A percentile compares a stretch with the other conserved stretches of the same genome.
phyloP scores from a whole-genome alignment of 163 green algal genomes.

The Chlamydomonas reinhardtii region DNA sequence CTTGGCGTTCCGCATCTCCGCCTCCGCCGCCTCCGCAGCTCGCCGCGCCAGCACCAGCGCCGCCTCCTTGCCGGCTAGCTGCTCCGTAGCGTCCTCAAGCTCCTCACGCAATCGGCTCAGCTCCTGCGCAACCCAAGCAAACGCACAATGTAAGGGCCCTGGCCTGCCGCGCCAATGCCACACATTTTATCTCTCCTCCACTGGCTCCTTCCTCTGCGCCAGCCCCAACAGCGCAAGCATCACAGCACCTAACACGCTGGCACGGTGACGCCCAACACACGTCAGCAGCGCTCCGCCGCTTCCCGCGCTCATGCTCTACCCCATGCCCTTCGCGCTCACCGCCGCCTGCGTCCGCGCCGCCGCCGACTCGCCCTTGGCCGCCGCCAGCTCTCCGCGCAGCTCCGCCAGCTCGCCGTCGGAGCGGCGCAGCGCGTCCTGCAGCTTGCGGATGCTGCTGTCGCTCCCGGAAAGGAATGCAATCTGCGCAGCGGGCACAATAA shows the following conservation, averaged over 20 bases:
- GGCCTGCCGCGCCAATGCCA: too few relatives aligned
- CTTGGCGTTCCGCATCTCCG: conserved; percentile 22
- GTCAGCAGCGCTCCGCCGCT: neutral
- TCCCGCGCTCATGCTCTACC: neutral
- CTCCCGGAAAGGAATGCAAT: conserved; percentile 28
- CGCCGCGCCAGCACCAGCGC: conserved; percentile 34
- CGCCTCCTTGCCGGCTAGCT: conserved; percentile 4
- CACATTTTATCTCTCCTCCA: too few relatives aligned
- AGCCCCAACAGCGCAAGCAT: too few relatives aligned
- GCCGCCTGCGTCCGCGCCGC: neutral
- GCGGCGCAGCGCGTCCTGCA: conserved; percentile 33
- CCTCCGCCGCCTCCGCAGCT: conserved; percentile 20
- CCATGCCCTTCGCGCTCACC: neutral
- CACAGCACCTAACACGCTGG: too few relatives aligned
- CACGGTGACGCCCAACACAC: too few relatives aligned
- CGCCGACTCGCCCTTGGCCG: too few relatives aligned
- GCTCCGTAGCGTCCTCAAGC: neutral
- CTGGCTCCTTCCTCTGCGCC: too few relatives aligned
- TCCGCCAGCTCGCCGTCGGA: conserved; percentile 9
- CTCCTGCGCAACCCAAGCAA: neutral
- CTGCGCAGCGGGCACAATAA: neutral
- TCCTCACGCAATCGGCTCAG: neutral
- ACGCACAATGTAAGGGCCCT: too few relatives aligned
- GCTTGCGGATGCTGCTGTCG: conserved; percentile 33
- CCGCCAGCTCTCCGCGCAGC: neutral